These are phyloP conservation scores for Populus trichocarpa DNA, from an alignment of 441 rosid species.

Conservation along the genomic window DNA sequence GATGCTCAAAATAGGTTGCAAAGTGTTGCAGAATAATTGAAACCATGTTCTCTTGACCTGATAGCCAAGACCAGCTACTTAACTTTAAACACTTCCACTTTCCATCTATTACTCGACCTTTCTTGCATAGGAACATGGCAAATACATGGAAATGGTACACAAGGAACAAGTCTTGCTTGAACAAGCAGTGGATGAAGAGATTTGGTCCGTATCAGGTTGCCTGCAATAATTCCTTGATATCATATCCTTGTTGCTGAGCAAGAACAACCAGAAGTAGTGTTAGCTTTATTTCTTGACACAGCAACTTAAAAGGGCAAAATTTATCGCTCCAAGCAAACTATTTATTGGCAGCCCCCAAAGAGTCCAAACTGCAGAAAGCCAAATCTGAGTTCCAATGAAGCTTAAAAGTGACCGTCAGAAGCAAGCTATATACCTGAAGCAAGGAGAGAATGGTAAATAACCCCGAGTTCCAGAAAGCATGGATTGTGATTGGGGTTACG, in stretches of 20 bases:
- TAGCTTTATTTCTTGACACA: background rate
- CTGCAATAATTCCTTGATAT: conserved; percentile 55
- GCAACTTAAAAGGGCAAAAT: background rate
- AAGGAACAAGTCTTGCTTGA: background rate
- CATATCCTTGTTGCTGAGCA: conserved; percentile 55
- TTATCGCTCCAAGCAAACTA: background rate
- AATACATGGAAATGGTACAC: background rate
- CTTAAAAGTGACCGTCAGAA: background rate
- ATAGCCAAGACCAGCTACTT: too few relatives aligned
- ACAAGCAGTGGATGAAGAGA: background rate
- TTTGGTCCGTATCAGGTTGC: conserved; percentile 26
- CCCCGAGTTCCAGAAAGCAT: conserved; percentile 86
- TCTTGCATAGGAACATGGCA: background rate
- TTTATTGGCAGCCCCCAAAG: background rate
- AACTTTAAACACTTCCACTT: background rate
- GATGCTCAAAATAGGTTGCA: background rate
- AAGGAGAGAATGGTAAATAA: conserved; percentile 78
- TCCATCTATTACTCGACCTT: background rate
- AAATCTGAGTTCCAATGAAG: background rate
- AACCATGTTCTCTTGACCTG: background rate
- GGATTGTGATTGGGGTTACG: conserved; percentile 79
- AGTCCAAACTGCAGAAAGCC: background rate
- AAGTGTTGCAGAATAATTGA: background rate
- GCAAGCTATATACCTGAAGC: conserved; percentile 58
- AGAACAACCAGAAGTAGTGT: conserved; percentile 1